Conservation (phyloP, 2,329 filamentous ascomycete species). For the Scopulariopsis brevicaulis region DNA sequence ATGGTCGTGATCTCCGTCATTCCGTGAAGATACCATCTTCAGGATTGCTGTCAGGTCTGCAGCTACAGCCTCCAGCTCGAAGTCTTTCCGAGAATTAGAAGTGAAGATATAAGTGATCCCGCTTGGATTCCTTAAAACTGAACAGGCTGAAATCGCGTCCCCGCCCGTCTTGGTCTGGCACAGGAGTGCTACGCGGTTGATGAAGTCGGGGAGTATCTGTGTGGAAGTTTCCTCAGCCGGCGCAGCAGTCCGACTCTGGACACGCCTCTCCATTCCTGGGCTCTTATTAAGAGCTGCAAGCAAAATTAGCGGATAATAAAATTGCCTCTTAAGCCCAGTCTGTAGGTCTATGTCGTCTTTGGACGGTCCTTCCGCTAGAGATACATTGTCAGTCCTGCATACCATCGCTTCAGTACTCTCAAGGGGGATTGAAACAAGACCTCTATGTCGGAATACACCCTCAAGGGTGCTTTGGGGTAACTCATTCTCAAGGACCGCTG, state of each 20-base stretch:
- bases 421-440: too few relatives aligned
- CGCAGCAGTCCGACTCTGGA: neutral
- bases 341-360: neutral
- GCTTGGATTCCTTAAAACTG: conserved; percentile 14
- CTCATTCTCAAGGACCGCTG: neutral
- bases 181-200: conserved; percentile 17
- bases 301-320: neutral
- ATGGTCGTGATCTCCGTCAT: neutral
- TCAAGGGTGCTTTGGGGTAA: neutral
- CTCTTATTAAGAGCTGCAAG: neutral
- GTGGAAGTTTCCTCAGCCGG: conserved; percentile 7
- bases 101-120: conserved; percentile 16
- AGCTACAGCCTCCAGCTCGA: neutral
- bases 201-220: conserved; percentile 14
- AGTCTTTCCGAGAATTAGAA: conserved; percentile 13
- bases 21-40: neutral
- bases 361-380: neutral
- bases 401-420: too few relatives aligned
- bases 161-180: conserved; percentile 13
- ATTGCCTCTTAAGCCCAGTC: neutral
- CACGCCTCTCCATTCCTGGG: neutral
- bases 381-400: neutral
- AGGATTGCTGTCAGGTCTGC: conserved; percentile 10
- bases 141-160: conserved; percentile 13
- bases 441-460: neutral